Conservation (phyloP, 768 basidiomycete species). For the Pholiota conissans region DNA sequence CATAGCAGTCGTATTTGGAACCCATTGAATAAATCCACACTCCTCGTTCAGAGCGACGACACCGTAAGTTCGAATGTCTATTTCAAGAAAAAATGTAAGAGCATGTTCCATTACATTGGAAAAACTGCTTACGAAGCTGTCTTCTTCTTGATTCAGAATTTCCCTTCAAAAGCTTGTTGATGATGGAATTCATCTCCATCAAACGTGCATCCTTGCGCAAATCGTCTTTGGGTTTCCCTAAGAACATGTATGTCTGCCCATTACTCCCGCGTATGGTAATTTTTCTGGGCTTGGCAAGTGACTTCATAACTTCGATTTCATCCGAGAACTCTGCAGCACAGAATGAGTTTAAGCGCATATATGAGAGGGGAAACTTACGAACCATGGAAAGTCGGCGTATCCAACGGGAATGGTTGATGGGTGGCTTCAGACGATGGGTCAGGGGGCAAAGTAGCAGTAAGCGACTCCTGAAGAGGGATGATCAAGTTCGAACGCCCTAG, state of each 20-base stretch:
- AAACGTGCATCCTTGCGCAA: constrained; percentile 94
- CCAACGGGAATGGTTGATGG: constrained; percentile 79
- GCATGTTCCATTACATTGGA: background rate
- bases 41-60: constrained; percentile 98
- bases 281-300: constrained; percentile 89
- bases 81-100: background rate
- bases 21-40: constrained; percentile 99
- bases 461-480: constrained; percentile 89
- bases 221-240: constrained; percentile 97
- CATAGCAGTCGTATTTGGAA: constrained; percentile 85
- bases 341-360: background rate
- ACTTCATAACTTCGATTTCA: constrained; percentile 88
- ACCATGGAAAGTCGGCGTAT: constrained; percentile 80
- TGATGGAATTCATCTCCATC: constrained; percentile 98
- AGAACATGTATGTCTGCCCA: constrained; percentile 84
- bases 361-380: constrained; percentile 15
- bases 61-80: constrained; percentile 96
- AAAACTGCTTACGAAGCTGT: constrained; percentile 70
- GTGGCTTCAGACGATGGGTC: constrained; percentile 56
- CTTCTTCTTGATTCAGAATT: constrained; percentile 91
- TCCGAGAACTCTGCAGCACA: constrained; percentile 67
- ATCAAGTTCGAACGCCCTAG: constrained; percentile 71
- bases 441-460: constrained; percentile 87
- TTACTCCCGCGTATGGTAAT: constrained; percentile 82
- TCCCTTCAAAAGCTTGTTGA: constrained; percentile 93